phyloP scores from a whole-genome alignment of 2,329 filamentous ascomycete species.

The Uncinocarpus reesii region DNA sequence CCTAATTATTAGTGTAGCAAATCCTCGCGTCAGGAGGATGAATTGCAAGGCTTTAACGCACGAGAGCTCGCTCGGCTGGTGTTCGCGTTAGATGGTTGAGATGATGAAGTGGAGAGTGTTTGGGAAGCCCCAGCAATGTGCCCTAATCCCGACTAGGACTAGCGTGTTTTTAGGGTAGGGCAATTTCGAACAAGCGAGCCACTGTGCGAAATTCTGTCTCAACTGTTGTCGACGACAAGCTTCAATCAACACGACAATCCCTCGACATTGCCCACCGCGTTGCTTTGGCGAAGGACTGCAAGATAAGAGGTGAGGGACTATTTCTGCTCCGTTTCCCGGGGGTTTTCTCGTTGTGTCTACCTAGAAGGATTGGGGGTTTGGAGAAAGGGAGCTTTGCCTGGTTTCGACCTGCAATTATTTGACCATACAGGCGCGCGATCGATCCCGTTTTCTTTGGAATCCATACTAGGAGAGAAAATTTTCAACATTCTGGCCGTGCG shows the following conservation, averaged over 20 bases:
- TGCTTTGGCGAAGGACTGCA: conserved; percentile 37
- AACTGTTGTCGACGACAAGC: conserved; percentile 30
- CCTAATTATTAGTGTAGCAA: too few species aligned
- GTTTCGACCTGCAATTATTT: conserved; percentile 4
- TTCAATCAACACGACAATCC: conserved; percentile 33
- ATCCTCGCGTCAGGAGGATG: too few species aligned
- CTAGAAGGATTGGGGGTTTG: neutral
- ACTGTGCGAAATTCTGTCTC: conserved; percentile 38
- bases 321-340: conserved; percentile 10
- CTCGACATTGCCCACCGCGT: conserved; percentile 32
- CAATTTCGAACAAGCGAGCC: conserved; percentile 36
- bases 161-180: conserved; percentile 31
- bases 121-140: neutral
- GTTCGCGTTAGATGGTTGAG: too few species aligned
- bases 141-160: conserved; percentile 21
- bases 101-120: too few species aligned
- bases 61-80: too few species aligned
- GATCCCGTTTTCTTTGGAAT: too few species aligned
- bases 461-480: neutral
- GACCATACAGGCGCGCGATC: neutral
- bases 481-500: neutral
- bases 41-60: too few species aligned
- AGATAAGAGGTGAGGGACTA: conserved; percentile 35
- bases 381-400: neutral
- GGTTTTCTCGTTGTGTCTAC: conserved; percentile 5